A percentile compares a stretch with the other conserved stretches of the same genome.
Conservation (phyloP, 106 monocot genomes). For the Hemerocallis citrina region DNA sequence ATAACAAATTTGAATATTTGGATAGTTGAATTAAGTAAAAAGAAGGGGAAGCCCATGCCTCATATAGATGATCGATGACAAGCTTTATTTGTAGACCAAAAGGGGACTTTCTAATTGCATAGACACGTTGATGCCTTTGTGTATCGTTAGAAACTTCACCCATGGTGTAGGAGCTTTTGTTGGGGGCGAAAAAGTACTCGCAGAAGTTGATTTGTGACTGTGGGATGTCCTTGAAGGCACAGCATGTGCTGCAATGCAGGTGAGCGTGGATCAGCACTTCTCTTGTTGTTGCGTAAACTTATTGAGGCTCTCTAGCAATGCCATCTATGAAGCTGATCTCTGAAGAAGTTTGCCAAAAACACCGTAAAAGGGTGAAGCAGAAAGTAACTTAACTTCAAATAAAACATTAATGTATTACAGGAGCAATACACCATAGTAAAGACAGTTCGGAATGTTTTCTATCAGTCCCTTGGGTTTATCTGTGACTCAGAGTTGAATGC, state of each 20-base stretch:
- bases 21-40: neutral
- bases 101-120: slow-evolving; percentile 67
- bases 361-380: too few relatives aligned
- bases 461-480: too few relatives aligned
- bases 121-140: slow-evolving; percentile 75
- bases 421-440: too few relatives aligned
- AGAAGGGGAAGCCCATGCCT: slow-evolving; percentile 40
- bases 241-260: slow-evolving; percentile 43
- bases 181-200: slow-evolving; percentile 15
- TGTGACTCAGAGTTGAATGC: too few relatives aligned
- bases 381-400: too few relatives aligned
- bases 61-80: slow-evolving; percentile 72
- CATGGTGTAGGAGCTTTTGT: slow-evolving; percentile 24
- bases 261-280: slow-evolving; percentile 70
- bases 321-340: slow-evolving; percentile 24
- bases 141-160: slow-evolving; percentile 85
- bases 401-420: too few relatives aligned
- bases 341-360: neutral
- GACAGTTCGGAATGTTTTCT: too few relatives aligned
- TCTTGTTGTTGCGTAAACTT: slow-evolving; percentile 82
- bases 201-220: slow-evolving; percentile 14
- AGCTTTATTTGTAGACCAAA: slow-evolving; percentile 85
- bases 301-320: slow-evolving; percentile 79
- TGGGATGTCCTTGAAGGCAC: slow-evolving; percentile 19
- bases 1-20: too few relatives aligned